Conservation (phyloP, 805 yeast genomes). For the Hanseniaspora singularis region DNA sequence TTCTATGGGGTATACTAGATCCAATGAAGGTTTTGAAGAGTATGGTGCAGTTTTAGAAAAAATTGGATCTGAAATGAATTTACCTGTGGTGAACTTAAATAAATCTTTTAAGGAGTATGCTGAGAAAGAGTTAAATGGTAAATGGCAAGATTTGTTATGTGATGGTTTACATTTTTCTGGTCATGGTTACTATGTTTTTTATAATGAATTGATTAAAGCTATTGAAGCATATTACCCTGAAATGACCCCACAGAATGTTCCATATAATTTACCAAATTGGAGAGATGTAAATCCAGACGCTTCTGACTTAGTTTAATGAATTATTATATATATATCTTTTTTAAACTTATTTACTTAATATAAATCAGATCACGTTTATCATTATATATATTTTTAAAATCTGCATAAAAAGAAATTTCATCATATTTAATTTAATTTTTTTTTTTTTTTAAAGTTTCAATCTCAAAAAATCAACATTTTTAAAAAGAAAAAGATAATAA, state of each 20-base stretch:
- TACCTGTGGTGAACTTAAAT: slow-evolving; percentile 52
- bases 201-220: slow-evolving; percentile 31
- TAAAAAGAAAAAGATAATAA: too few species aligned
- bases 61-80: slow-evolving; percentile 35
- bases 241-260: slow-evolving; percentile 33
- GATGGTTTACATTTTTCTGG: slow-evolving; percentile 56
- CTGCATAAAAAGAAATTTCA: too few species aligned
- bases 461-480: too few species aligned
- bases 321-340: too few species aligned
- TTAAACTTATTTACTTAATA: neutral
- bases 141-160: slow-evolving; percentile 33
- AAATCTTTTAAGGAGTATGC: slow-evolving; percentile 27
- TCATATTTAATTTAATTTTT: too few species aligned
- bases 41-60: slow-evolving; percentile 42
- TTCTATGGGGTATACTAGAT: slow-evolving; percentile 34
- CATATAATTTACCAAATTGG: slow-evolving; percentile 33
- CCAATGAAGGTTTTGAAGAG: slow-evolving; percentile 33
- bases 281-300: slow-evolving; percentile 26
- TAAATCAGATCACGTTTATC: neutral
- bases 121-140: slow-evolving; percentile 27
- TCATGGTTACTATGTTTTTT: slow-evolving; percentile 40
- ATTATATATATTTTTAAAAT: too few species aligned
- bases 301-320: slow-evolving; percentile 17
- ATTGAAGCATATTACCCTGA: slow-evolving; percentile 40
- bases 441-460: too few species aligned